These are phyloP conservation scores for Farysia itapuensis DNA, from an alignment of 1,284 basidiomycete genomes.

Conservation along the genomic window DNA sequence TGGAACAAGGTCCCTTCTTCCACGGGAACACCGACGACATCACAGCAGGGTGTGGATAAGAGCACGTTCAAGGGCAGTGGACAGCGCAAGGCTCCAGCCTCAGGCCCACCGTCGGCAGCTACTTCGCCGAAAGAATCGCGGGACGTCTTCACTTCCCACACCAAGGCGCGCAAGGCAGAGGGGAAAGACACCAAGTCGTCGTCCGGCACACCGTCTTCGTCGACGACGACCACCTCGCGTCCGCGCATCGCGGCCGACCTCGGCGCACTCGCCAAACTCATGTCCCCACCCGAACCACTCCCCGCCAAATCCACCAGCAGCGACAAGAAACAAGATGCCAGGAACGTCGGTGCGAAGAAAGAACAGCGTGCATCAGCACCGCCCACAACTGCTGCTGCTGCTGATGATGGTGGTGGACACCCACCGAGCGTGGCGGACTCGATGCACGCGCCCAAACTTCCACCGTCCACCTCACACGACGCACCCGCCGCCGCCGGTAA, in stretches of 20 bases:
- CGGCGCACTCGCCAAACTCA: conserved; percentile 9
- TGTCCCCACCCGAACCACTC: too few species aligned
- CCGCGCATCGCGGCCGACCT: conserved; percentile 6
- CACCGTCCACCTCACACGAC: too few species aligned
- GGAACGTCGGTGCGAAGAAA: too few species aligned
- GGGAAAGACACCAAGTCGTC: not conserved
- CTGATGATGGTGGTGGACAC: not conserved
- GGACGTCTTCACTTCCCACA: not conserved
- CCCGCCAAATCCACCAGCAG: too few species aligned
- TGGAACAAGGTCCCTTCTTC: conserved; percentile 11
- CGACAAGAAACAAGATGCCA: not conserved
- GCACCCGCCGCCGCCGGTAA: too few species aligned
- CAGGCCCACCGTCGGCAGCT: not conserved
- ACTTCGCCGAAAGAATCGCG: not conserved
- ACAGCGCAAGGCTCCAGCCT: not conserved
- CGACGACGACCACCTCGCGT: too few species aligned
- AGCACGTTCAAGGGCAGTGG: not conserved
- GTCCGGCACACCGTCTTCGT: too few species aligned
- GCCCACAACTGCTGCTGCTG: not conserved
- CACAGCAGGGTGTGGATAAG: too few species aligned
- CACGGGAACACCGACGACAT: not conserved
- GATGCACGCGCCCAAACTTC: conserved; percentile 18
- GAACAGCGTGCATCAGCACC: not conserved
- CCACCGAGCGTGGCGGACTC: conserved; percentile 2
- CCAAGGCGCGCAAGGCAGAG: not conserved